phyloP scores from a whole-genome alignment of 495 filamentous ascomycete species.

The Podospora anserina region DNA sequence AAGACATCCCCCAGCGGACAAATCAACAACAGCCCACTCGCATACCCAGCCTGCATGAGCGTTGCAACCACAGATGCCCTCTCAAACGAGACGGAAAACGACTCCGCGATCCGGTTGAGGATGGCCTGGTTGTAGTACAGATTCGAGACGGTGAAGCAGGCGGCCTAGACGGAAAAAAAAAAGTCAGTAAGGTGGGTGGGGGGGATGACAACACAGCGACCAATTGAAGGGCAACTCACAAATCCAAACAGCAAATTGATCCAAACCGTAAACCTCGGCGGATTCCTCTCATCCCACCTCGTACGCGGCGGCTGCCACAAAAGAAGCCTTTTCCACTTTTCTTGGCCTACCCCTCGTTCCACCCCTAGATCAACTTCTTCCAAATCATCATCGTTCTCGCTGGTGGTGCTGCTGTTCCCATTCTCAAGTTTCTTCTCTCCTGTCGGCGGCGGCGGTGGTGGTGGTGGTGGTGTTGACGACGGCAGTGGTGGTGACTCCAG shows the following conservation, averaged over 20 bases:
- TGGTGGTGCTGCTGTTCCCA: not conserved
- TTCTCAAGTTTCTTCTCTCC: not conserved
- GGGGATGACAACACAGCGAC: not conserved
- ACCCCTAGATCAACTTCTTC: not conserved
- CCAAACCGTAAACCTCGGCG: conserved; percentile 36
- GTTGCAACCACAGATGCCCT: conserved; percentile 64
- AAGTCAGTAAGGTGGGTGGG: not conserved
- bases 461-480: not conserved
- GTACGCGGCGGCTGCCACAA: conserved; percentile 32
- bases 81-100: conserved; percentile 59
- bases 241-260: conserved; percentile 35
- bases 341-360: not conserved
- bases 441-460: no score
- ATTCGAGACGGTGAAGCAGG: conserved; percentile 58
- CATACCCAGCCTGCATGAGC: conserved; percentile 78
- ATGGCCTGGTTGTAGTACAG: conserved; percentile 69
- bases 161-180: conserved; percentile 15
- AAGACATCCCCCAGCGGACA: conserved; percentile 79
- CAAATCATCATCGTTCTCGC: not conserved
- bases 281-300: conserved; percentile 32
- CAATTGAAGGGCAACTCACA: conserved; percentile 16
- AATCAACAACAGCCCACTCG: conserved; percentile 66
- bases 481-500: not conserved
- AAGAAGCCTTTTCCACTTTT: conserved; percentile 14
- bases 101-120: conserved; percentile 58